Evolutionary conservation across 2,329 filamentous ascomycete genomes (phyloP).

Genomic region (Scytalidium sp.): DNA sequence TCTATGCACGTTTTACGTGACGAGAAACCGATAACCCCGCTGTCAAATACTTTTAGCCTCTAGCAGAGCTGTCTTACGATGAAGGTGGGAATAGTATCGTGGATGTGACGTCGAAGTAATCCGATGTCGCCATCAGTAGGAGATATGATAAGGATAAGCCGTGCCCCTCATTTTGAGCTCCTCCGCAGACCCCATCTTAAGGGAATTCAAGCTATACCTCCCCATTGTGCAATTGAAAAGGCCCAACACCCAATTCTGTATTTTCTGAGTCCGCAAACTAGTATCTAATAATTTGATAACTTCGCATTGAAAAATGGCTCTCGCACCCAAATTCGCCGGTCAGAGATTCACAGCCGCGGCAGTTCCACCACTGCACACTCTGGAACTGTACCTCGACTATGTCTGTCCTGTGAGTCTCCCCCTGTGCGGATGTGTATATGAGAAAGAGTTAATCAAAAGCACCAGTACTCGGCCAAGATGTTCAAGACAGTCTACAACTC

Average conservation of each 20-base stretch:
- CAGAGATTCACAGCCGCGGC: constrained; percentile 55
- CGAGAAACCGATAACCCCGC: too few species aligned
- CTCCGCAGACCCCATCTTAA: not conserved
- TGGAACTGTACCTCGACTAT: constrained; percentile 80
- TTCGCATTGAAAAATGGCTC: constrained; percentile 54
- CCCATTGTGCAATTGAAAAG: too few species aligned
- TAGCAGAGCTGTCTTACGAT: too few species aligned
- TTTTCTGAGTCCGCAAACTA: not conserved
- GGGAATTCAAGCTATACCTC: too few species aligned
- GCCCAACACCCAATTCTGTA: too few species aligned
- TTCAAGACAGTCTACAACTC: constrained; percentile 72
- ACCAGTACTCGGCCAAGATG: constrained; percentile 60
- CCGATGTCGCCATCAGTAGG: not conserved
- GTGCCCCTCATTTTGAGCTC: not conserved
- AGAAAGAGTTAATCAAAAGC: constrained; percentile 33
- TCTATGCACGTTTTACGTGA: too few species aligned
- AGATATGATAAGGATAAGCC: not conserved
- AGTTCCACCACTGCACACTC: constrained; percentile 50
- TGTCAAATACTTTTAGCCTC: too few species aligned
- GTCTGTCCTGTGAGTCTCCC: constrained; percentile 63
- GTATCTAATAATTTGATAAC: not conserved
- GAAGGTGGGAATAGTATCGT: too few species aligned
- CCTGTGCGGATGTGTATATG: not conserved
- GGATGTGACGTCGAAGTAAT: too few species aligned
- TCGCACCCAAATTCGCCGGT: constrained; percentile 74